Evolutionary conservation across 495 filamentous ascomycete species (phyloP).

Genomic region (Viridothelium virens): DNA sequence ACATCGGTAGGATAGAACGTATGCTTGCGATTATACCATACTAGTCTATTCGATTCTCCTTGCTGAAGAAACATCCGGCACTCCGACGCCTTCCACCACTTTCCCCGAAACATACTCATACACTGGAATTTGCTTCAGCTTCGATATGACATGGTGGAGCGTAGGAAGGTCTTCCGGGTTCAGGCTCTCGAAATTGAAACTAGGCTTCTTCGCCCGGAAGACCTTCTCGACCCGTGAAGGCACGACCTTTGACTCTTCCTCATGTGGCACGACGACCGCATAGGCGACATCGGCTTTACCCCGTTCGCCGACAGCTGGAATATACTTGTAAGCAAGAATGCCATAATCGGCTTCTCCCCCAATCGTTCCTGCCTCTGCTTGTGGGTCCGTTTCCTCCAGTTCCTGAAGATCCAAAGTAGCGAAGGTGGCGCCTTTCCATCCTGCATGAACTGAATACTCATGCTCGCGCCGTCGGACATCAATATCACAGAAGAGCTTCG

Average conservation of each 20-base stretch:
- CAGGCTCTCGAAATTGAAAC: slow-evolving; percentile 39
- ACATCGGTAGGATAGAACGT: too few relatives aligned
- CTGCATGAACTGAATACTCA: slow-evolving; percentile 37
- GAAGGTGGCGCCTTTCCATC: slow-evolving; percentile 41
- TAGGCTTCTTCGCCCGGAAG: slow-evolving; percentile 37
- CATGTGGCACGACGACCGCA: slow-evolving; percentile 39
- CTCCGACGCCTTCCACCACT: slow-evolving; percentile 44
- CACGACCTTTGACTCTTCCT: slow-evolving; percentile 24
- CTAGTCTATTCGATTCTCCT: slow-evolving; percentile 37
- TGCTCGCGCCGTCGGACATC: slow-evolving; percentile 36
- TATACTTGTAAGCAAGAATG: slow-evolving; percentile 41
- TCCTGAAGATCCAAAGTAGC: slow-evolving; percentile 39
- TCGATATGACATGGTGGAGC: slow-evolving; percentile 46
- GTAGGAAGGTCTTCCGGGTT: slow-evolving; percentile 41
- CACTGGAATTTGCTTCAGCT: slow-evolving; percentile 46
- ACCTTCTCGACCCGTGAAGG: slow-evolving; percentile 23
- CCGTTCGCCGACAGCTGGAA: slow-evolving; percentile 42
- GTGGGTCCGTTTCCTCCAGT: slow-evolving; percentile 33
- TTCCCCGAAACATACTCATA: slow-evolving; percentile 46
- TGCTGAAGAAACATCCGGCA: slow-evolving; percentile 41
- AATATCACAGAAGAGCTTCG: slow-evolving; percentile 46
- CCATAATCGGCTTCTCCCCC: slow-evolving; percentile 35
- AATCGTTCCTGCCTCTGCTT: slow-evolving; percentile 29
- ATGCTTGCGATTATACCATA: too few relatives aligned
- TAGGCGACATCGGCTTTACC: slow-evolving; percentile 44